Base-by-base conservation (phyloP, 2,329 filamentous ascomycete species). In the Fusarium setosum region DNA sequence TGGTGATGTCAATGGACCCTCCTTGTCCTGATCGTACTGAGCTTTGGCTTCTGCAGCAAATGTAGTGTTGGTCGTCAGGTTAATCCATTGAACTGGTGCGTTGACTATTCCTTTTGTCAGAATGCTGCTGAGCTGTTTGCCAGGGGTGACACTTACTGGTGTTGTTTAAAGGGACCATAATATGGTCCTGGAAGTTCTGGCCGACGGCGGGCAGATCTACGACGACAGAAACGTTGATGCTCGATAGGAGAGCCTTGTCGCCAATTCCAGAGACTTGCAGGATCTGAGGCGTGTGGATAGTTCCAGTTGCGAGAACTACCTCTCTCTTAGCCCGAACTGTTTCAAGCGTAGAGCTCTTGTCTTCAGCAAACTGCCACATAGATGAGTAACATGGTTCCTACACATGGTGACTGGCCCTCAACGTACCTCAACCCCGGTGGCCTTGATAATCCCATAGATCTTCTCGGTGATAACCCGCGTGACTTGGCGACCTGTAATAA, bases 221-320 rank as follows among this genome's bases (percentile, higher is more conserved):
- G 1, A 84, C 56, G 0, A 80, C 65, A 0, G 74, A 62, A n/a
- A 87, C 82, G 0, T 73, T 73, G 15, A 80, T 72, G 6, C 63
- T 62, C 0, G 72, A 50, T 6, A 87, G 68, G 2, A 80, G 64
- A 4, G 71, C 66, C 12, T 69, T 64, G 6, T 76, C 73, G 0
- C 84, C 84, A 8, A 86, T 77, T 1, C 84, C 84, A n/a, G 82
- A 85, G 3, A 83, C 73, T 63, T 85, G 80, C 0, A 86, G 76
- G 5, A 86, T 71, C 45, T 83, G 78, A 31, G 75, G 82, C 17
- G 73, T 83, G 64, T 78, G 74, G 7, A 79, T 34, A 3, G 76
- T 72, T 3, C 82, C 82, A 4, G 81, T 80, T 1, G 78, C 76
- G 5, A 83, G 55, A 13, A 84, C 73, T 5, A 81, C 77, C 44